Conservation (phyloP, 192 early-diverging fungal species). For the Rhizoclosmatium globosum region DNA sequence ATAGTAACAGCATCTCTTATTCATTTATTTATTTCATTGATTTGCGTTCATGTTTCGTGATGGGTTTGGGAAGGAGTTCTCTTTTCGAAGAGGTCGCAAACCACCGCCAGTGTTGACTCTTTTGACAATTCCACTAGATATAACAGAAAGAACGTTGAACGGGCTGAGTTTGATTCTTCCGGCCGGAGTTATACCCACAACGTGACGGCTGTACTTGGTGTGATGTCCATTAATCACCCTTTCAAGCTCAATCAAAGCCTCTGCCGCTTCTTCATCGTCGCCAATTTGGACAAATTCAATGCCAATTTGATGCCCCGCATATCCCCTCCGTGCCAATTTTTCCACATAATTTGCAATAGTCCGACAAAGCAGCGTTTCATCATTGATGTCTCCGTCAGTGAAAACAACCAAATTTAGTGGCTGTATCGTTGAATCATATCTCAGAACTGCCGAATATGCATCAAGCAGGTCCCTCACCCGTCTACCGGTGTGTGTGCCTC, state of each 20-base stretch:
- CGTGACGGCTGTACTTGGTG: neutral
- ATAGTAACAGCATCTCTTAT: too few species aligned
- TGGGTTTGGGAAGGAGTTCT: too few species aligned
- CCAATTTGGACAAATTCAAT: constrained; percentile 33
- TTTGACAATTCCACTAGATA: neutral
- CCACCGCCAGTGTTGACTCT: neutral
- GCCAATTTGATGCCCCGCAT: constrained; percentile 22
- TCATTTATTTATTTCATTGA: too few species aligned
- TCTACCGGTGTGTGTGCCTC: constrained; percentile 8
- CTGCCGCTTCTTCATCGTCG: constrained; percentile 17
- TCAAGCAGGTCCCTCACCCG: constrained; percentile 17
- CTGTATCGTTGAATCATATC: constrained; percentile 13
- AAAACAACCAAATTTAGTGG: constrained; percentile 21
- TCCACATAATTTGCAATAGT: constrained; percentile 17
- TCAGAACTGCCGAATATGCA: constrained; percentile 7
- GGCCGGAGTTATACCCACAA: constrained; percentile 22
- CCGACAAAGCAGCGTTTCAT: neutral
- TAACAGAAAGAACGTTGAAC: neutral
- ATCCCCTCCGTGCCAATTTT: neutral
- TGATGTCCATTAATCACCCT: constrained; percentile 2
- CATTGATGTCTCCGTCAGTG: constrained; percentile 20
- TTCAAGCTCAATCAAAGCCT: neutral
- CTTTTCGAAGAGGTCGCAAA: too few species aligned
- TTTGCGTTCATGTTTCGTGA: too few species aligned
- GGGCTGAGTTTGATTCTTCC: neutral